A percentile compares a stretch with the other conserved stretches of the same genome.
Conservation (phyloP, 805 yeast genomes). For the Suhomyces pyralidae region DNA sequence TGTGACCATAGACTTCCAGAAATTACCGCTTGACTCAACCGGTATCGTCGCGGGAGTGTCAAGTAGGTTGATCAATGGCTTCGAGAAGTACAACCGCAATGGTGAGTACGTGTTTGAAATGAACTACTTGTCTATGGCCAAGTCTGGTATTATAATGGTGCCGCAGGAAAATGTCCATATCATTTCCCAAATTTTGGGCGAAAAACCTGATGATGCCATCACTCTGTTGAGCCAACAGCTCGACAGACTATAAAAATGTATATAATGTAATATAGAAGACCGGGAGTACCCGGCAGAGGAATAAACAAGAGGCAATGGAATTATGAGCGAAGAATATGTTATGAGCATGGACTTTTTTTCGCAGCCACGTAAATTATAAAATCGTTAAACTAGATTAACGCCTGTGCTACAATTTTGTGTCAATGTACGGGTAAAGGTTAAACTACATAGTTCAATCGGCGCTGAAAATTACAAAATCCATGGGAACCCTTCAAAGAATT, state of each 20-base stretch:
- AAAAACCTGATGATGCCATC: neutral
- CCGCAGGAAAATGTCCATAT: constrained; percentile 46
- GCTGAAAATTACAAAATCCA: neutral
- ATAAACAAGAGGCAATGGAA: neutral
- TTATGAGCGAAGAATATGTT: neutral
- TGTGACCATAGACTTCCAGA: constrained; percentile 49
- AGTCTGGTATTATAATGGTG: constrained; percentile 57
- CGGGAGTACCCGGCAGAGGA: neutral
- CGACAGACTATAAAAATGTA: neutral
- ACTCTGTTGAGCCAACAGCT: neutral
- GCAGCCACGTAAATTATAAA: neutral
- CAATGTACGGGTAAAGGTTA: no score
- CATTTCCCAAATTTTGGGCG: constrained; percentile 21
- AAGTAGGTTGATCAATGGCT: constrained; percentile 39
- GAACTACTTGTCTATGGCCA: constrained; percentile 60
- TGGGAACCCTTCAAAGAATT: neutral
- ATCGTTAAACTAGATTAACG: neutral
- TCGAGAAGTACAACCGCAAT: constrained; percentile 12
- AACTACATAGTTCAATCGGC: no score
- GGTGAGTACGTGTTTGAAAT: constrained; percentile 38
- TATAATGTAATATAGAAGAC: neutral
- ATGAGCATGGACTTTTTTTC: neutral
- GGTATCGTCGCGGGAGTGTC: constrained; percentile 71
- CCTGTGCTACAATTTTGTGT: neutral
- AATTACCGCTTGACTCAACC: constrained; percentile 55